Percentiles rank a stretch among this genome's conserved stretches.
phyloP scores from a whole-genome alignment of 2,329 filamentous ascomycete genomes.

The Drechmeria coniospora region DNA sequence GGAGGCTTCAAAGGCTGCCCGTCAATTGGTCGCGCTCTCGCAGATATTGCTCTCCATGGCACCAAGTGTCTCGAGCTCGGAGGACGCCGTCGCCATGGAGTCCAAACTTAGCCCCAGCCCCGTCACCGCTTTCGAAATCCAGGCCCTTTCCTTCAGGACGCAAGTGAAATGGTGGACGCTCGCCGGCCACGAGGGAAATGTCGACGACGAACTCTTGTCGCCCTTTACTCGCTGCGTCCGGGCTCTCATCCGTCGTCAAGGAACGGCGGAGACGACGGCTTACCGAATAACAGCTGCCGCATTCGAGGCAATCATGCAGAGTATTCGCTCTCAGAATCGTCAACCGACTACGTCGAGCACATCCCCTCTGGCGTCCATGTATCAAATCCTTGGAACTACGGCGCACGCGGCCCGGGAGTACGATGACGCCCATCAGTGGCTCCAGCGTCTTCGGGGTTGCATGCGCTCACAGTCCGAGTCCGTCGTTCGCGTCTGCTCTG shows the following conservation, averaged over 20 bases:
- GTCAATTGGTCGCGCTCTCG: conserved; percentile 51
- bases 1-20: conserved; percentile 40
- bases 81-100: conserved; percentile 41
- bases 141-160: conserved; percentile 44
- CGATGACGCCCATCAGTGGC: conserved; percentile 41
- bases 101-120: conserved; percentile 40
- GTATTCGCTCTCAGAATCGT: conserved; percentile 19
- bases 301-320: conserved; percentile 15
- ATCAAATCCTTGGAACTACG: conserved; percentile 36
- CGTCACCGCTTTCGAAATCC: conserved; percentile 42
- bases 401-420: conserved; percentile 28
- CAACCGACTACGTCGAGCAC: conserved; percentile 20
- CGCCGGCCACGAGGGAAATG: conserved; percentile 40
- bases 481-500: conserved; percentile 32
- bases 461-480: conserved; percentile 26
- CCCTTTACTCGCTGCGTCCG: conserved; percentile 48
- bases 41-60: conserved; percentile 50
- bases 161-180: conserved; percentile 53
- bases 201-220: conserved; percentile 48
- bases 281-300: conserved; percentile 18
- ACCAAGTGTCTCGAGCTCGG: conserved; percentile 48
- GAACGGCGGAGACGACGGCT: conserved; percentile 20
- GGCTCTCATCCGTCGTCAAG: conserved; percentile 41
- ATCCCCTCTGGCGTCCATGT: conserved; percentile 30
- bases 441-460: conserved; percentile 26